Evolutionary conservation across 257 asterid genomes (phyloP), one percentile per base, ranked within the genome.

Genomic region (Fraxinus pennsylvanica): DNA sequence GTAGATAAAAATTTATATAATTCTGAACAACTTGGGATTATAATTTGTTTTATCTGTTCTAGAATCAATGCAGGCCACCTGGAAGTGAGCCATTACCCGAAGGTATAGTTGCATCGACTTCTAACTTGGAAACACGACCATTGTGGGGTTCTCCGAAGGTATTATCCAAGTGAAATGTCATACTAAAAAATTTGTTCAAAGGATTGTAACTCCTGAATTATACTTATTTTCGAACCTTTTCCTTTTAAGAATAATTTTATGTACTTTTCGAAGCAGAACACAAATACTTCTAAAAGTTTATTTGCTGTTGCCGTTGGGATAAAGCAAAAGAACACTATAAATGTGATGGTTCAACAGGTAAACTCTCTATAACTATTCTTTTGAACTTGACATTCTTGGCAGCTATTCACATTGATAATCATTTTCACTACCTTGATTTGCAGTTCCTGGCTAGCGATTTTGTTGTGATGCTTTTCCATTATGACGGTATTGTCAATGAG

Each of bases 131-230:
- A 79, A 86, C 76, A 77, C 87, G 96, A 9, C 97, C 98, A 0
- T 79, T 92, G 57, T 94, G 98, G 97, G 98, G 98, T 68, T 82
- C 35, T 36, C 94, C 96, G n/a, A 76, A 90, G 98, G 98, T 94
- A 84, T 13, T 50, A 73, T 15, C 63, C 66, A 69, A 66, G 25
- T 72, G 25, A 17, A 47, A 3, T 13, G 1, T 27, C 45, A 52
- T 39, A 22, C 54, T 66, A 12, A 25, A 12, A 35, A 25, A 33
- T 17, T 32, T 21, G 10, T 30, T 39, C 30, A 1, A 6, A 52
- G 25, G 8, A 19, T 54, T 4, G 59, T 4, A 57, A 57, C 29
- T 6, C 65, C 9, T 6, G 6, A 54, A n/a, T 54, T 29, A 27
- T 27, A 73, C 68, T 29, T 41, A 13, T 72, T 27, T 45, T 5